Conservation (phyloP, 352 stramenopile genomes). For the Peronospora destructor region DNA sequence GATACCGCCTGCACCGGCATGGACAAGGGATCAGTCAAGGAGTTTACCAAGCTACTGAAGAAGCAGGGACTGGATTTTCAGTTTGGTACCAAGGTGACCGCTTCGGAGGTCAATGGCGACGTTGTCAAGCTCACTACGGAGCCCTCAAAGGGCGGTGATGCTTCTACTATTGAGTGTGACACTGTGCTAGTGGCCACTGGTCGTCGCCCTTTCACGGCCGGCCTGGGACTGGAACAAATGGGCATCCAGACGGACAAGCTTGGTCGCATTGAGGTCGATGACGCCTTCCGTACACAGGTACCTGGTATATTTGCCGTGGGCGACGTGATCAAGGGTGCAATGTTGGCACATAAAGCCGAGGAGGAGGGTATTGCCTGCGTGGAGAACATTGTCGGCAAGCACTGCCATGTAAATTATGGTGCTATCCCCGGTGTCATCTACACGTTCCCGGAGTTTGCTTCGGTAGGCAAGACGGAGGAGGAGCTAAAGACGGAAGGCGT, state of each 20-base stretch:
- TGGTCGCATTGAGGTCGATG: slow-evolving; percentile 94
- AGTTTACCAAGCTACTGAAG: slow-evolving; percentile 96
- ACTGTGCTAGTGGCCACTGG: slow-evolving; percentile 84
- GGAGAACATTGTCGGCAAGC: slow-evolving; percentile 95
- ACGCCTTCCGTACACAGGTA: slow-evolving; percentile 94
- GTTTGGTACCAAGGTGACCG: slow-evolving; percentile 95
- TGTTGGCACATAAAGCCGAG: slow-evolving; percentile 99
- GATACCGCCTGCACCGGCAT: slow-evolving; percentile 91
- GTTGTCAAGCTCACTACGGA: slow-evolving; percentile 95
- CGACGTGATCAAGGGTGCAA: slow-evolving; percentile 96
- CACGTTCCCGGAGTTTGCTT: slow-evolving; percentile 94
- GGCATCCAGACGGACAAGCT: slow-evolving; percentile 96
- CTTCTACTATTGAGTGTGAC: slow-evolving; percentile 64
- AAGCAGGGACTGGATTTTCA: slow-evolving; percentile 99
- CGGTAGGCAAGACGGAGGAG: slow-evolving; percentile 96
- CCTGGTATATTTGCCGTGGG: slow-evolving; percentile 94
- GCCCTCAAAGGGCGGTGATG: slow-evolving; percentile 54
- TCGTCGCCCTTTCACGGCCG: slow-evolving; percentile 92
- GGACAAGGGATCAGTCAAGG: slow-evolving; percentile 93
- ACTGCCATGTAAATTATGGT: slow-evolving; percentile 99
- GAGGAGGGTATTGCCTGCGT: slow-evolving; percentile 97
- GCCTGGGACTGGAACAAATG: slow-evolving; percentile 94
- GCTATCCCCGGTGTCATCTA: slow-evolving; percentile 98
- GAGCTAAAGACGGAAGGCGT: slow-evolving; percentile 94
- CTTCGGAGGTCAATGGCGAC: slow-evolving; percentile 87